Evolutionary conservation across 257 asterid species (phyloP), one percentile per base, ranked within the genome.

Genomic region (Solanum dulcamara): DNA sequence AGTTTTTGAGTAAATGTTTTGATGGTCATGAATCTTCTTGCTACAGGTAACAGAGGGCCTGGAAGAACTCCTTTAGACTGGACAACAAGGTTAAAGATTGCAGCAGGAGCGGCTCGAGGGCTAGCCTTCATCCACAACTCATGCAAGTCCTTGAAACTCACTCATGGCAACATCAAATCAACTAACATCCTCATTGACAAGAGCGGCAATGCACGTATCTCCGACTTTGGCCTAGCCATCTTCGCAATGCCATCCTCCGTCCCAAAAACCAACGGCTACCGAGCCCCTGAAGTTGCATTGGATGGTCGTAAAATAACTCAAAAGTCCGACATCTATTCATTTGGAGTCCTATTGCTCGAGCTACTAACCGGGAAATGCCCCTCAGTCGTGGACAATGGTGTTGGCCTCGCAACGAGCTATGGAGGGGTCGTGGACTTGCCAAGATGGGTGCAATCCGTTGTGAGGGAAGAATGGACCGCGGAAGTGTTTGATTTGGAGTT

Each of bases 391-490:
- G 95, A 93, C 80, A 87, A 67, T 11, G 85, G 87, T 1, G 92
- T 90, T 4, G 94, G 91, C 2, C 91, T 92, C 0, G 92, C 92
- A 28, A 70, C 89, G 5, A 95, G 93, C 64, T 91, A 88, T 30
- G 86, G 91, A 5, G 97, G 96, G 71, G 92, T 89, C 1, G 46
- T 96, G 2, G 98, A 96, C 88, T 87, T 96, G 67, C 99, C 99
- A 0, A 92, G 98, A 91, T 96, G 99, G 99, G 99, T 96, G 71
- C 99, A 94, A 86, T 93, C 97, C 24, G 98, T 96, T 26, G 99
- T 96, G 90, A 90, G 99, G 22, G 99, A 96, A 89, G 99, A 96
- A 89, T 96, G 99, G 99, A 96, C 99, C 0, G 97, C 99, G 2
- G 99, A 96, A 88, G 99, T 96, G 74, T 96, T 96, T 18, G 99